A percentile compares a stretch with the other conserved stretches of the same genome.
Evolutionary conservation across 805 yeast genomes (phyloP).

Genomic region (Metschnikowia bowlesiae): DNA sequence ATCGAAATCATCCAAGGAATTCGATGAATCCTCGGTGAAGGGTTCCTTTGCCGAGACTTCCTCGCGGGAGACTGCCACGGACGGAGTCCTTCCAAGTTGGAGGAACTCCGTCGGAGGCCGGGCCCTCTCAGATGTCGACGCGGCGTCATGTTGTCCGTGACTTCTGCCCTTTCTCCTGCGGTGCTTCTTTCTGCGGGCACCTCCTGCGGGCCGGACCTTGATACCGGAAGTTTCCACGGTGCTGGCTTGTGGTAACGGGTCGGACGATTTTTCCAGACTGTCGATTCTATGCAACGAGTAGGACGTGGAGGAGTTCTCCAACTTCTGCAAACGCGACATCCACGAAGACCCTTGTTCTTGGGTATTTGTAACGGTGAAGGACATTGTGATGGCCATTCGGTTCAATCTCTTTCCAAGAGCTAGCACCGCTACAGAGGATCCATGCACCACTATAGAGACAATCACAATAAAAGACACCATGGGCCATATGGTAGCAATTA

Average conservation of each 20-base stretch:
- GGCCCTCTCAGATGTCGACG: conserved; percentile 22
- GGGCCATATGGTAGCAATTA: conserved; percentile 64
- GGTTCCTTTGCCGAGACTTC: conserved; percentile 1
- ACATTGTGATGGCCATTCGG: conserved; percentile 88
- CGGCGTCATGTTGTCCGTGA: conserved; percentile 14
- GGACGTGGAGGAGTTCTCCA: conserved; percentile 68
- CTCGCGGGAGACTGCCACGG: conserved; percentile 9
- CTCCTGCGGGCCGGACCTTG: conserved; percentile 70
- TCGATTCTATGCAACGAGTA: conserved; percentile 82
- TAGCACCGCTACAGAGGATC: conserved; percentile 53
- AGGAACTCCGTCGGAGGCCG: conserved; percentile 39
- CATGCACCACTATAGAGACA: conserved; percentile 83
- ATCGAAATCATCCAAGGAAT: not conserved
- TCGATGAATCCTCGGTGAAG: conserved; percentile 1
- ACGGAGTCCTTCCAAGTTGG: conserved; percentile 33
- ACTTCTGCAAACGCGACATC: conserved; percentile 80
- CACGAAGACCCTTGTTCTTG: conserved; percentile 60
- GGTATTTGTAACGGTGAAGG: conserved; percentile 61
- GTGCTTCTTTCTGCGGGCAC: conserved; percentile 53
- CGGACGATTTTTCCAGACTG: conserved; percentile 36
- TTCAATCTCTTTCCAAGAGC: conserved; percentile 72
- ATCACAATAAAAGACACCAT: conserved; percentile 66
- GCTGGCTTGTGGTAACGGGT: conserved; percentile 25
- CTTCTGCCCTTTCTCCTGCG: conserved; percentile 33
- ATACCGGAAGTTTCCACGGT: conserved; percentile 60